phyloP scores from a whole-genome alignment of 148 eudicot species.

The Limonium bicolor region DNA sequence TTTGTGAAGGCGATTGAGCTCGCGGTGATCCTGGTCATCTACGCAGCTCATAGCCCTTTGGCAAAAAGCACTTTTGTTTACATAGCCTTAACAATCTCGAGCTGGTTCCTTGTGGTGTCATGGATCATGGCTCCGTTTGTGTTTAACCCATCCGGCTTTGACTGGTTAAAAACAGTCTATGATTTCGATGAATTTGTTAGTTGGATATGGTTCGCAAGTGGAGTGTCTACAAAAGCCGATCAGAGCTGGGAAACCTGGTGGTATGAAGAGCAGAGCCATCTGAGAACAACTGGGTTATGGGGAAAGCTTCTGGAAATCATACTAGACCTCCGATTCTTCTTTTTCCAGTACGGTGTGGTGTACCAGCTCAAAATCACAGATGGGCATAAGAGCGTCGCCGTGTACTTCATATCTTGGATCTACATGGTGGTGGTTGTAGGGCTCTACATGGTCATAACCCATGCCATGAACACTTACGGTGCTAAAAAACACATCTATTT shows the following conservation, averaged over 20 bases:
- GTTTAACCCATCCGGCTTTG: constrained; percentile 96
- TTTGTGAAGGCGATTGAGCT: constrained; percentile 88
- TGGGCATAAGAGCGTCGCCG: constrained; percentile 34
- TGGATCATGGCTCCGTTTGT: constrained; percentile 88
- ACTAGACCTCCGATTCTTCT: constrained; percentile 81
- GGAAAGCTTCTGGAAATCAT: constrained; percentile 78
- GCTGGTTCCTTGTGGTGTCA: constrained; percentile 83
- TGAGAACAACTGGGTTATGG: constrained; percentile 80
- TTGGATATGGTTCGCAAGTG: constrained; percentile 72
- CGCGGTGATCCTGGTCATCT: constrained; percentile 61
- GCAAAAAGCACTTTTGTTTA: constrained; percentile 58
- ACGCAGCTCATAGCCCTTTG: constrained; percentile 63
- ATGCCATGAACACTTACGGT: constrained; percentile 54
- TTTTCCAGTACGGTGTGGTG: constrained; percentile 86
- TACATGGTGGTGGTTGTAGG: constrained; percentile 38
- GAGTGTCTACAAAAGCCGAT: constrained; percentile 62
- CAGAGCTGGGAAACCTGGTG: constrained; percentile 98
- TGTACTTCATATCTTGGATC: constrained; percentile 84
- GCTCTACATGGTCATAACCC: constrained; percentile 46
- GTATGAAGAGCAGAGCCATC: constrained; percentile 94
- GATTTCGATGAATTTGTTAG: constrained; percentile 70
- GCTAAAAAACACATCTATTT: constrained; percentile 50
- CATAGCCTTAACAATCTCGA: constrained; percentile 58
- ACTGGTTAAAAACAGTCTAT: constrained; percentile 86
- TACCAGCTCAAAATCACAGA: constrained; percentile 52